These are phyloP conservation scores for Gleditsia sinensis DNA, from an alignment of 306 rosid genomes.

Conservation along the genomic window DNA sequence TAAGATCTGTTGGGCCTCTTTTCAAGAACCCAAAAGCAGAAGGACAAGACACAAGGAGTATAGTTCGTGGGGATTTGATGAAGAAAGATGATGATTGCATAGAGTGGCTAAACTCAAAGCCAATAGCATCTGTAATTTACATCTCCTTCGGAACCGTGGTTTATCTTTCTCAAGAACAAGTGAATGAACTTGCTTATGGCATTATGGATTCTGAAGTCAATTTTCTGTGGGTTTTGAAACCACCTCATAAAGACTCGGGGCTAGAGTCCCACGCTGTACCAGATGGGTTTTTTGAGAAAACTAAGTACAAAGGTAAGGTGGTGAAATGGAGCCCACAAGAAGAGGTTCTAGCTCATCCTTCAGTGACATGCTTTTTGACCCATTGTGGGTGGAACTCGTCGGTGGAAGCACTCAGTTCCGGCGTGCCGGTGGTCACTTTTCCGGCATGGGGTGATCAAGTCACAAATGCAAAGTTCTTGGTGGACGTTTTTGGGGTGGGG, in stretches of 20 bases:
- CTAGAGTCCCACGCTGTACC: constrained; percentile 39
- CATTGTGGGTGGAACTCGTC: constrained; percentile 90
- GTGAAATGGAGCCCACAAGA: constrained; percentile 77
- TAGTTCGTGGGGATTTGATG: constrained; percentile 54
- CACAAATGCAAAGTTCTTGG: constrained; percentile 67
- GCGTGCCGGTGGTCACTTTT: constrained; percentile 68
- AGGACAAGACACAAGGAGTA: too few species aligned
- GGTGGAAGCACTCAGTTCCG: constrained; percentile 55
- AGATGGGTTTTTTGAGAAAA: constrained; percentile 49
- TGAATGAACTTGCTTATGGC: constrained; percentile 69
- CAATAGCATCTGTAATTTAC: constrained; percentile 53
- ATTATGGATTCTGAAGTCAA: constrained; percentile 45
- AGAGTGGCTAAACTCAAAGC: constrained; percentile 61
- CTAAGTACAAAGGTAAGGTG: constrained; percentile 42
- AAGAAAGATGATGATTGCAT: constrained; percentile 50
- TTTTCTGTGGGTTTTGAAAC: constrained; percentile 70
- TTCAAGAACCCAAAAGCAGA: constrained; percentile 46
- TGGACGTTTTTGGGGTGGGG: constrained; percentile 60
- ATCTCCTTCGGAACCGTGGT: constrained; percentile 71
- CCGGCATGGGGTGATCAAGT: constrained; percentile 90
- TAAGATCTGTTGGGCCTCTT: constrained; percentile 60
- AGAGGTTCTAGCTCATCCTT: constrained; percentile 57
- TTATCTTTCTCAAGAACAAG: constrained; percentile 51
- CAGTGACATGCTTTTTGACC: constrained; percentile 61
- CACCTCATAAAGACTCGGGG: constrained; percentile 17